Percentiles rank a stretch among this genome's conserved stretches.
These are phyloP conservation scores for Colletotrichum acutatum DNA, from an alignment of 2,329 filamentous ascomycete genomes.

Conservation along the genomic window DNA sequence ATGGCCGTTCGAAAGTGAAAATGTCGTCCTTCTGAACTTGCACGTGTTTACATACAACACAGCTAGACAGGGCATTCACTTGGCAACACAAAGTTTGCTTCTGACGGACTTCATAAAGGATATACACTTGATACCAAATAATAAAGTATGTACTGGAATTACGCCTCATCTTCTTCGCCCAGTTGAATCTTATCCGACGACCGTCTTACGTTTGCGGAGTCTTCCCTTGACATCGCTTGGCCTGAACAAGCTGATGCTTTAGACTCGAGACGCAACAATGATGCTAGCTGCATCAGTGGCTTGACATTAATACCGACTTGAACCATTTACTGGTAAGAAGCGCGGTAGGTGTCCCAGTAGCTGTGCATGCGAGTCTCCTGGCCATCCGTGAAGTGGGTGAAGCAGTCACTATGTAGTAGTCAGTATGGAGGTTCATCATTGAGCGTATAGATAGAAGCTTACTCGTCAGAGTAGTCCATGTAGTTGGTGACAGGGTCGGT, in stretches of 20 bases:
- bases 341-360: constrained; percentile 43
- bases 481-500: constrained; percentile 52
- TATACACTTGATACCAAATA: neutral
- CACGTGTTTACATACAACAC: neutral
- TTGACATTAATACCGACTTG: neutral
- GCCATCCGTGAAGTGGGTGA: constrained; percentile 56
- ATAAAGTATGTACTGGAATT: neutral
- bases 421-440: neutral
- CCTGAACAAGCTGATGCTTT: neutral
- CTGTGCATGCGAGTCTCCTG: constrained; percentile 50
- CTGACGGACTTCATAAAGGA: neutral
- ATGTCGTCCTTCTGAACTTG: neutral
- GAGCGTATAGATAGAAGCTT: constrained; percentile 33
- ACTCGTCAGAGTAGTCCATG: constrained; percentile 57
- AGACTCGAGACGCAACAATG: neutral
- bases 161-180: neutral
- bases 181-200: neutral
- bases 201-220: neutral
- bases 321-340: constrained; percentile 26
- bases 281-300: neutral
- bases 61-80: neutral
- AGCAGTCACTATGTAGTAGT: constrained; percentile 51
- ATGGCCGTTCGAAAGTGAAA: neutral
- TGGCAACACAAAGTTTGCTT: neutral
- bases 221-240: neutral